Evolutionary conservation across 2,329 filamentous ascomycete genomes (phyloP), one percentile per base, ranked within the genome.

Genomic region (Cladosporium sp.): DNA sequence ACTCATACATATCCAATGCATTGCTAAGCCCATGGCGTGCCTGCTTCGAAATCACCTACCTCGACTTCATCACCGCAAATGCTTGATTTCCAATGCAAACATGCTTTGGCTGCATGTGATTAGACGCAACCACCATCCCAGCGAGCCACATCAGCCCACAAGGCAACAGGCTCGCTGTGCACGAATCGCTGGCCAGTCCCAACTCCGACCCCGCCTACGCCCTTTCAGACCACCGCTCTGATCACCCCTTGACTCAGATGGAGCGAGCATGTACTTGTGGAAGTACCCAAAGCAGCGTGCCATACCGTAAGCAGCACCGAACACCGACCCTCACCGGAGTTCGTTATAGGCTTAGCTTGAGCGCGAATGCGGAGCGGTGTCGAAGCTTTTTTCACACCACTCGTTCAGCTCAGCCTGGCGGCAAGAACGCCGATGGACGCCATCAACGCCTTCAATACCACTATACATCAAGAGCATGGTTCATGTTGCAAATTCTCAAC

Each of bases 341-440:
- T 55, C 52, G 52, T 34, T n/a, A 32, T 55, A 34, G 52, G 52
- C 28, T 32, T 55, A 55, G 52, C 52, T 55, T 21, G 26, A 54
- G 51, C 51, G 51, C 51, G 51, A 54, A 30, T 28, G 52, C 28
- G 52, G 52, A 59, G 34, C 57, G 57, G 57, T 47, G 57, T 47
- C 57, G 18, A 47, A 59, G 57, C 38, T 59, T 41, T 59, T 38
- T 24, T 44, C 24, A 32, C 52, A 34, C 18, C 52, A 32, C 30
- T 34, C n/a, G 52, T 28, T 3, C 51, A 34, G 18, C 51, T 54
- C 51, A 30, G 52, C 52, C 34, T 47, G 38, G 36, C 57, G 21
- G 34, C 57, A 21, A 34, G 24, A 28, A 5, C 24, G 6, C 30
- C 7, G 51, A 32, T 21, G n/a, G 15, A 15, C 18, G 34, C 18